Percentiles rank a stretch among this genome's conserved stretches.
phyloP scores from a whole-genome alignment of 2,329 filamentous ascomycete species.

The Talaromyces funiculosus region DNA sequence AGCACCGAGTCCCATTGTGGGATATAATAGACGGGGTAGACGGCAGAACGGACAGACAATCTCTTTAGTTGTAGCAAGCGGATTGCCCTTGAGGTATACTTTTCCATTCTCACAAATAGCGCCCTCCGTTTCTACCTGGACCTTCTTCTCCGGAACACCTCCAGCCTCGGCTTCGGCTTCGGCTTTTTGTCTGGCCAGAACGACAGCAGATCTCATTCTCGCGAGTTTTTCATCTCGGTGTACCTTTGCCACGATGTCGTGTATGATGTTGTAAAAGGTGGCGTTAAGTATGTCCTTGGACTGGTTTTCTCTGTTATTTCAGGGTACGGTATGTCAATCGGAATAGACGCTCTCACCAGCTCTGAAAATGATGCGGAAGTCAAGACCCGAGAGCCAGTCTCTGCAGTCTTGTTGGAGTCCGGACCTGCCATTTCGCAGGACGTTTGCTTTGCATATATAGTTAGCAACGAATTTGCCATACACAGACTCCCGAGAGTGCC shows the following conservation, averaged over 20 bases:
- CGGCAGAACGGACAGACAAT: slow-evolving; percentile 57
- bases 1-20: slow-evolving; percentile 48
- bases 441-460: not conserved
- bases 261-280: slow-evolving; percentile 55
- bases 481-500: not conserved
- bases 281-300: slow-evolving; percentile 51
- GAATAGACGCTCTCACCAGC: slow-evolving; percentile 27
- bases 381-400: slow-evolving; percentile 24
- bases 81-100: slow-evolving; percentile 52
- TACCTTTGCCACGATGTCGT: slow-evolving; percentile 53
- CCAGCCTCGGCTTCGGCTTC: slow-evolving; percentile 37
- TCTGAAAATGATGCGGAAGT: slow-evolving; percentile 37
- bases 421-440: slow-evolving; percentile 20
- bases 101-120: slow-evolving; percentile 50
- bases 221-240: slow-evolving; percentile 58
- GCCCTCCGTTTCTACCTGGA: slow-evolving; percentile 45
- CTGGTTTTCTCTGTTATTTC: slow-evolving; percentile 21
- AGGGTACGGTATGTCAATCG: slow-evolving; percentile 7
- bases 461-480: not conserved
- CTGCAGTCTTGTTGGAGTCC: slow-evolving; percentile 26
- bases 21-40: slow-evolving; percentile 55
- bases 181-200: slow-evolving; percentile 39
- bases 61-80: slow-evolving; percentile 53
- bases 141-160: slow-evolving; percentile 25
- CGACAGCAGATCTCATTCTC: slow-evolving; percentile 50